Base-by-base conservation (phyloP, 2,329 filamentous ascomycete species). In the Fusarium sp. region DNA sequence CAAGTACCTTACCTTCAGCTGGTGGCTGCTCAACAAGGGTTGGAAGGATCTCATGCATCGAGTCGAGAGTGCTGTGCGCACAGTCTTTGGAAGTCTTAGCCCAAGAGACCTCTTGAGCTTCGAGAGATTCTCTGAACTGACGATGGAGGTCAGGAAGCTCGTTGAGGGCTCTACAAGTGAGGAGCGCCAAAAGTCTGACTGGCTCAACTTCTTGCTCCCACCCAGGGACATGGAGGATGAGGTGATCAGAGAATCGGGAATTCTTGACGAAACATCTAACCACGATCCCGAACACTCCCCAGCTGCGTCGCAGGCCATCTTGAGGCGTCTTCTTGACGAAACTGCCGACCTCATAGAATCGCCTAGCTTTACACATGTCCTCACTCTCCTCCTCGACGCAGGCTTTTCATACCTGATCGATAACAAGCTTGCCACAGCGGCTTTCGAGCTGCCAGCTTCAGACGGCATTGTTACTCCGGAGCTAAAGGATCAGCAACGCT, bases 331-430 rank as follows among this genome's bases (percentile, higher is more conserved):
- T 20, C 87, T 99, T 2, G 95, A 99, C 77, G 96, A 99, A 83
- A 98, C 96, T 3, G 92, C 95, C 38, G 96, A 99, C 77, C 87
- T 99, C 26, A 91, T 98, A 76, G 96, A 99, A 76, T 97, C 96
- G 2, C 96, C 96, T 0, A 88, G 92, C 36, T 98, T 98, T 80
- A 88, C 90, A 1, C 91, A 94, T 74, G 94, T 99, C 36, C 86
- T 97, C 44, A 93, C 91, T 3, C 89, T 92, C 60, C 86, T 97
- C 57, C 91, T 98, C 62, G 94, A 98, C 78, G 87, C 93, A 45
- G 92, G 91, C 56, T 99, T 97, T 81, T 92, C 92, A 4, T 88
- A 91, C 26, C 86, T 99, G 16, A 86, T 97, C 28, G 92, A 97
- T 75, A 86, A 88, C 74, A 96, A 96, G 79, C 87, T 97, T 55